A percentile compares a stretch with the other conserved stretches of the same genome.
Evolutionary conservation across 352 stramenopile species (phyloP).

Genomic region (Globisporangium irregulare): DNA sequence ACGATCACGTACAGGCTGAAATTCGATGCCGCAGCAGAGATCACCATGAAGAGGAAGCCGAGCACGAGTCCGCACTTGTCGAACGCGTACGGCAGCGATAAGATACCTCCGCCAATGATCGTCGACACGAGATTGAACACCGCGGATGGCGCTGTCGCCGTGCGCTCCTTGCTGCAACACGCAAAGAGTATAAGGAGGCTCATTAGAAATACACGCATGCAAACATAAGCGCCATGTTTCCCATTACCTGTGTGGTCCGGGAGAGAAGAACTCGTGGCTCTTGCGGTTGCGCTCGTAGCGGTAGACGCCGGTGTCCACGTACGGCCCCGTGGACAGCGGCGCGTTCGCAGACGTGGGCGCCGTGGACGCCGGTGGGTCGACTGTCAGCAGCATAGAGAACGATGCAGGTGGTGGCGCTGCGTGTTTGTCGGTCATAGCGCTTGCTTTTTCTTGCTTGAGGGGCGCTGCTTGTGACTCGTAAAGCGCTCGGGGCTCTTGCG

Average conservation of each 20-base stretch:
- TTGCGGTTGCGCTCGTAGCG: slow-evolving; percentile 66
- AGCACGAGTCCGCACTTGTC: slow-evolving; percentile 84
- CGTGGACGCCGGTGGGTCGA: slow-evolving; percentile 1
- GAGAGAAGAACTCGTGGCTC: slow-evolving; percentile 79
- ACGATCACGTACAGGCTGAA: slow-evolving; percentile 88
- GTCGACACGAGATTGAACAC: slow-evolving; percentile 89
- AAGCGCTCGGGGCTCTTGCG: neutral
- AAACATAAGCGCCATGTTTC: neutral
- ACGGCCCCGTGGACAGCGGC: slow-evolving; percentile 16
- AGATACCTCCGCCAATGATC: slow-evolving; percentile 83
- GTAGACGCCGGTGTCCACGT: slow-evolving; percentile 68
- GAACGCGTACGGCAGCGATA: slow-evolving; percentile 87
- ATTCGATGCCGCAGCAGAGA: slow-evolving; percentile 68
- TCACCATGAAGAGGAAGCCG: slow-evolving; percentile 73
- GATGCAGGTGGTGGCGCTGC: neutral
- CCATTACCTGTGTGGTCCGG: slow-evolving; percentile 47
- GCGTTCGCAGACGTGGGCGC: slow-evolving; percentile 8
- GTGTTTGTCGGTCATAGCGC: neutral
- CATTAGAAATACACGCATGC: neutral
- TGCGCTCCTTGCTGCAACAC: slow-evolving; percentile 40
- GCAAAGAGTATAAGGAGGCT: neutral
- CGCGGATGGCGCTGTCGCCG: slow-evolving; percentile 61
- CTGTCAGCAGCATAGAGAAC: neutral
- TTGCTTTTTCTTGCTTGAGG: neutral
- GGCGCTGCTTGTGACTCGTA: neutral